Evolutionary conservation across 768 basidiomycete genomes (phyloP).

Genomic region (Hygrophorus russula): DNA sequence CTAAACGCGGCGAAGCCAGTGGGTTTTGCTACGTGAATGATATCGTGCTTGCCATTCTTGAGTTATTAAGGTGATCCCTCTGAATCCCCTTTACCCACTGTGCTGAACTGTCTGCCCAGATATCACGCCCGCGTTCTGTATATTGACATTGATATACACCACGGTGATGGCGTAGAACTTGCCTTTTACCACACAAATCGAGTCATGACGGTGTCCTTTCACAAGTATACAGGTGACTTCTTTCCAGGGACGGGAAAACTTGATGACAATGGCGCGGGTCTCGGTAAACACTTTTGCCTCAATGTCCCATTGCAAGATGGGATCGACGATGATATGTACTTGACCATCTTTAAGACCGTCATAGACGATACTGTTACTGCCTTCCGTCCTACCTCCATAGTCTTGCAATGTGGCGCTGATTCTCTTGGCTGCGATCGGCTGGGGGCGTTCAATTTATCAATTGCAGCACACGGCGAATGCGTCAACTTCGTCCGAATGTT

Average conservation of each 20-base stretch:
- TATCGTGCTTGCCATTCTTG: slow-evolving; percentile 88
- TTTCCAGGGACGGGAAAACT: slow-evolving; percentile 97
- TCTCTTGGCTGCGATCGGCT: slow-evolving; percentile 90
- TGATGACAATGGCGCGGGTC: slow-evolving; percentile 80
- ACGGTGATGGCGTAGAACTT: slow-evolving; percentile 96
- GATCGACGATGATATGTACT: slow-evolving; percentile 95
- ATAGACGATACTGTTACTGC: slow-evolving; percentile 88
- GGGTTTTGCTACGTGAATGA: slow-evolving; percentile 99
- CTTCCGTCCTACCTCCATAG: slow-evolving; percentile 84
- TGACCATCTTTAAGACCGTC: slow-evolving; percentile 90
- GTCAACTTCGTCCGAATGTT: slow-evolving; percentile 94
- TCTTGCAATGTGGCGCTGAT: slow-evolving; percentile 95
- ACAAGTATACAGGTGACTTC: slow-evolving; percentile 98
- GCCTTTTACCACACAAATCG: slow-evolving; percentile 97
- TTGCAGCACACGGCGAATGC: slow-evolving; percentile 96
- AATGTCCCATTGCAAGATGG: slow-evolving; percentile 95
- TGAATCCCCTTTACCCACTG: background rate
- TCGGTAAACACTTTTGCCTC: slow-evolving; percentile 89
- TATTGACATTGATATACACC: slow-evolving; percentile 98
- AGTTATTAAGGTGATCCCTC: slow-evolving; percentile 60
- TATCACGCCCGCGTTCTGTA: slow-evolving; percentile 92
- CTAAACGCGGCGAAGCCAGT: slow-evolving; percentile 94
- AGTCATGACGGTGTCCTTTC: slow-evolving; percentile 98
- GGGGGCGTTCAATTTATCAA: slow-evolving; percentile 95
- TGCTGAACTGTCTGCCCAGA: slow-evolving; percentile 27